phyloP scores from a whole-genome alignment of 768 basidiomycete species.

The Mycena latifolia region DNA sequence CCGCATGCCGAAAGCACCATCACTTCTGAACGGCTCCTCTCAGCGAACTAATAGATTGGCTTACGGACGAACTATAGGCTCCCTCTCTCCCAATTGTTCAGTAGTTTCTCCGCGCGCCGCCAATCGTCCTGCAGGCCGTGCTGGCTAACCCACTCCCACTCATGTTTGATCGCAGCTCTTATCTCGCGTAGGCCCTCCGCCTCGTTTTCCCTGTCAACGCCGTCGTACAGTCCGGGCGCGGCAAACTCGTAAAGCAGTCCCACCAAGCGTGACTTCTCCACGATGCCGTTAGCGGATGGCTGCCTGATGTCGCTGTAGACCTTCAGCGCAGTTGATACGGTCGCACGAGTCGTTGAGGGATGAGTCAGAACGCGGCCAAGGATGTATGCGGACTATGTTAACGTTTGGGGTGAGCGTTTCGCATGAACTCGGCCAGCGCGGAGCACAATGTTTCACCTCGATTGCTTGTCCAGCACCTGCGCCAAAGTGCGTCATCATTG shows the following conservation, averaged over 20 bases:
- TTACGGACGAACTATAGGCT: no score
- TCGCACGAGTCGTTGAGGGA: constrained; percentile 8
- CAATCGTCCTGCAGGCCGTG: constrained; percentile 21
- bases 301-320: constrained; percentile 19
- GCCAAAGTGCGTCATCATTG: constrained; percentile 19
- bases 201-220: constrained; percentile 13
- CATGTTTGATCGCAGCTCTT: constrained; percentile 3
- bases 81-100: constrained; percentile 16
- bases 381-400: constrained; percentile 17
- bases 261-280: constrained; percentile 22
- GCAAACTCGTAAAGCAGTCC: constrained; percentile 21
- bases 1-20: no score
- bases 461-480: constrained; percentile 23
- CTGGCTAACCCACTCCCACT: constrained; percentile 22
- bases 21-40: no score
- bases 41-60: no score
- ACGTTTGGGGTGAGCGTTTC: constrained; percentile 7
- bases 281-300: constrained; percentile 20
- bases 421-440: constrained; percentile 9
- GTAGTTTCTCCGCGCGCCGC: constrained; percentile 15
- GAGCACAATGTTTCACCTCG: constrained; percentile 14
- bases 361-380: constrained; percentile 20
- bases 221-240: constrained; percentile 20
- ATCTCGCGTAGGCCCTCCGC: constrained; percentile 15
- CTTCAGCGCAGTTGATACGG: constrained; percentile 11